Percentiles rank a stretch among this genome's conserved stretches.
Conservation (phyloP, 441 rosid species). For the Bocquillonia castaneifolia region DNA sequence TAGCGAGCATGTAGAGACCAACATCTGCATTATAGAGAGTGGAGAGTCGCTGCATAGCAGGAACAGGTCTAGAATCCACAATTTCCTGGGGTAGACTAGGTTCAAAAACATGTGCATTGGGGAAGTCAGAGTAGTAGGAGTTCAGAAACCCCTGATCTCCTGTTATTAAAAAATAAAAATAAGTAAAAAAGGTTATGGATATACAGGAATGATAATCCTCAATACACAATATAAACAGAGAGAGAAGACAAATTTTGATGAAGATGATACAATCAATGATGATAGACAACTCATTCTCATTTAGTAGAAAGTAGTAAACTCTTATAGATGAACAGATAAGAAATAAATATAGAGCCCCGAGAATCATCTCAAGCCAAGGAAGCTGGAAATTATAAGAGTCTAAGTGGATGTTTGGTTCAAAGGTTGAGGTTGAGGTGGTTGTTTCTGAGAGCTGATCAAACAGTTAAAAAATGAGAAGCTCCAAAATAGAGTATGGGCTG, state of each 20-base stretch:
- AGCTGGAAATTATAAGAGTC: not conserved
- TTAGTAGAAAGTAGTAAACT: not conserved
- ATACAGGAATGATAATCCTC: not conserved
- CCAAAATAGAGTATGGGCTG: too few species aligned
- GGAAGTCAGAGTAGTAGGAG: slow-evolving; percentile 73
- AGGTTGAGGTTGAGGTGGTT: too few species aligned
- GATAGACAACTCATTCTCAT: not conserved
- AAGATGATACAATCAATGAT: not conserved
- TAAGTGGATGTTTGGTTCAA: too few species aligned
- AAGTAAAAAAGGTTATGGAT: slow-evolving; percentile 2
- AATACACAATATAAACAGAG: not conserved
- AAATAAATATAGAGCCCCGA: not conserved
- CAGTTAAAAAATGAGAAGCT: too few species aligned
- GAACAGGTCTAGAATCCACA: slow-evolving; percentile 56
- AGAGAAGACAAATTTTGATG: not conserved
- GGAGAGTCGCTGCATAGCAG: slow-evolving; percentile 87
- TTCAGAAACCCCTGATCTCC: slow-evolving; percentile 91
- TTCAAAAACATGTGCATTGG: slow-evolving; percentile 77
- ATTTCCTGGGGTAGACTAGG: slow-evolving; percentile 56
- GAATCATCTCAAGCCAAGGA: not conserved
- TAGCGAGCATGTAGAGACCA: slow-evolving; percentile 97
- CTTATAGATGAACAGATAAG: not conserved
- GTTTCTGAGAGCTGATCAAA: too few species aligned
- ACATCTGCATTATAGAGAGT: slow-evolving; percentile 91
- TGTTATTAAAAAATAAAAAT: slow-evolving; percentile 18